phyloP scores from a whole-genome alignment of 2,329 filamentous ascomycete species.

The Chaetomiaceae sp. region DNA sequence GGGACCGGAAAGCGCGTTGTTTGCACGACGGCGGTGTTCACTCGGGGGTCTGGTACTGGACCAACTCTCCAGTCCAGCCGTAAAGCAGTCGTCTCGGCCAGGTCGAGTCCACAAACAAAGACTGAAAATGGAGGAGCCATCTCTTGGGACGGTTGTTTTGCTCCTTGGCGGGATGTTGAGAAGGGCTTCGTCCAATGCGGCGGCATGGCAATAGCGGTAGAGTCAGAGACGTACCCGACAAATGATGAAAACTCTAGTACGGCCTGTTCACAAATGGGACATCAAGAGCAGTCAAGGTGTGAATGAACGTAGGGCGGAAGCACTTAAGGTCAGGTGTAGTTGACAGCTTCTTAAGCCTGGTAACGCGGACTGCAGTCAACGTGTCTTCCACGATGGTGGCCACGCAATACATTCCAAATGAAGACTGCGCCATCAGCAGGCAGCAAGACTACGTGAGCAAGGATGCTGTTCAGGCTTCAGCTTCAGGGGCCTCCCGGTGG shows the following conservation, averaged over 20 bases:
- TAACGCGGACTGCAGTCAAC: background rate
- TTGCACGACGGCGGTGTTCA: background rate
- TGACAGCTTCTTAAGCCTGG: background rate
- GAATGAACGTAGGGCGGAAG: no score
- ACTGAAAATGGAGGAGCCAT: background rate
- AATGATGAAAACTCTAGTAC: background rate
- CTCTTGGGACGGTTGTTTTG: background rate
- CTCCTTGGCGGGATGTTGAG: background rate
- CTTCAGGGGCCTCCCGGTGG: no score
- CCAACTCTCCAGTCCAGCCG: background rate
- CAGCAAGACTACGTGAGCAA: no score
- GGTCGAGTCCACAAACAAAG: background rate
- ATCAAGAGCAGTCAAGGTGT: background rate
- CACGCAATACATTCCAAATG: constrained; percentile 2
- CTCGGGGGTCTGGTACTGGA: background rate
- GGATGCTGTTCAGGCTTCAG: no score
- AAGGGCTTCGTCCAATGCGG: background rate
- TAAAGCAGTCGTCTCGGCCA: background rate
- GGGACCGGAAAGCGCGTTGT: background rate
- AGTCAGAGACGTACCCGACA: no score
- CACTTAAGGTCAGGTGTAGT: no score
- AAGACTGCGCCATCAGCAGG: background rate
- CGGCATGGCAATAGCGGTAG: no score
- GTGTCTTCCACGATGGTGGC: background rate
- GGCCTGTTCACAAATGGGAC: background rate